Evolutionary conservation across 805 yeast genomes (phyloP).

Genomic region (Cyberlindnera sargentensis): DNA sequence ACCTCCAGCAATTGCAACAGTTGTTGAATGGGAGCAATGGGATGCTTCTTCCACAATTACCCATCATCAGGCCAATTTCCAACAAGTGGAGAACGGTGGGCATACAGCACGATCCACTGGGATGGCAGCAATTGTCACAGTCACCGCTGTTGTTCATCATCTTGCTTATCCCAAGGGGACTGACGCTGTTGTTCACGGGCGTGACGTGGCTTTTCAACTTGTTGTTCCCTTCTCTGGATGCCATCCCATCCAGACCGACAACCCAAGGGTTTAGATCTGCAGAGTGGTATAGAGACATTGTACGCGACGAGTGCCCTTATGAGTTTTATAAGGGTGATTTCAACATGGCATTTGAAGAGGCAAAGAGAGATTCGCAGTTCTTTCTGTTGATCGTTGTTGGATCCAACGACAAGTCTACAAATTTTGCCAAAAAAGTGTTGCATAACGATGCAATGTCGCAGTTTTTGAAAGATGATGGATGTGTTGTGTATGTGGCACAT

Average conservation of each 20-base stretch:
- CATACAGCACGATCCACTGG: slow-evolving; percentile 6
- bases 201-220: slow-evolving; percentile 27
- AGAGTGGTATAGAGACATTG: slow-evolving; percentile 7
- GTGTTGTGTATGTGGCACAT: slow-evolving; percentile 59
- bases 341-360: slow-evolving; percentile 16
- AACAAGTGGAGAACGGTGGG: slow-evolving; percentile 14
- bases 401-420: slow-evolving; percentile 24
- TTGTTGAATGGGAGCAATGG: neutral
- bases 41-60: slow-evolving; percentile 22
- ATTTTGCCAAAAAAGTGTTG: slow-evolving; percentile 38
- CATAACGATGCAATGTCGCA: slow-evolving; percentile 38
- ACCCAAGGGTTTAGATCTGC: slow-evolving; percentile 10
- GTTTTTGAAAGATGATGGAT: slow-evolving; percentile 32
- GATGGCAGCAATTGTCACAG: slow-evolving; percentile 7
- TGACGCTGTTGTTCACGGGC: slow-evolving; percentile 36
- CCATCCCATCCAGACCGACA: slow-evolving; percentile 26
- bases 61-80: slow-evolving; percentile 28
- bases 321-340: slow-evolving; percentile 15
- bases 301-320: slow-evolving; percentile 11
- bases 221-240: slow-evolving; percentile 30
- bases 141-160: slow-evolving; percentile 43
- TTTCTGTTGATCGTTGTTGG: slow-evolving; percentile 15
- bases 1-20: neutral
- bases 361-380: slow-evolving; percentile 17
- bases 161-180: slow-evolving; percentile 47